Base-by-base conservation (phyloP, 306 rosid species). In the Lupinus albus region DNA sequence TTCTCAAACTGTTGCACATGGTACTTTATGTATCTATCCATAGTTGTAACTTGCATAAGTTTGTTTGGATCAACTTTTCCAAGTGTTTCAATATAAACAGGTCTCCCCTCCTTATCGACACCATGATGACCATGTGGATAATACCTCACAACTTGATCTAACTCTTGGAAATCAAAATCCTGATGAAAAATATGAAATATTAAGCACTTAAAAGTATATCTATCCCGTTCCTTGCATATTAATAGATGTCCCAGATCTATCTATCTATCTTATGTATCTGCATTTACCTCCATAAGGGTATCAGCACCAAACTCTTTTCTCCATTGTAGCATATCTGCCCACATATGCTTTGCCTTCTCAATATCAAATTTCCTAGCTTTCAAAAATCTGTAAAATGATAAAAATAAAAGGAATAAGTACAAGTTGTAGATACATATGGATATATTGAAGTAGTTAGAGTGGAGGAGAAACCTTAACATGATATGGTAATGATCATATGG, bases 281-380 rank as follows among this genome's bases (percentile, higher is more conserved):
- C 61, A 58, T 15, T 64, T 82, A 93, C 99, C 91, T 88, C 87
- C 87, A 77, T 78, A 35, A 93, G 78, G 20, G 91, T 83, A 81
- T 93, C 96, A 7, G 83, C 82, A 58, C 92, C 87, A 48, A 86
- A 93, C 14, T 90, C 99, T 75, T 53, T 86, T 82, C 99, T 88
- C 99, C 99, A 93, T 48, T 83, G 92, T 67, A 93, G 81, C 99
- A 93, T 93, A 66, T 93, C 99, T 12, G 84, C 89, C 99, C 99
- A 93, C 99, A 93, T 93, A 74, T 88, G 89, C 78, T 83, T 93
- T 74, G 98, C 96, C 59, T 85, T 93, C 14, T 93, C 99, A 21
- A 81, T 66, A 72, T 93, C 97, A 47, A 93, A 88, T 73, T 93
- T 93, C 80, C 99, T 91, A 47, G 99, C 99, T 76, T 93, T 93